Base-by-base conservation (phyloP, 495 filamentous ascomycete genomes). In the Penicillium pancosmium region DNA sequence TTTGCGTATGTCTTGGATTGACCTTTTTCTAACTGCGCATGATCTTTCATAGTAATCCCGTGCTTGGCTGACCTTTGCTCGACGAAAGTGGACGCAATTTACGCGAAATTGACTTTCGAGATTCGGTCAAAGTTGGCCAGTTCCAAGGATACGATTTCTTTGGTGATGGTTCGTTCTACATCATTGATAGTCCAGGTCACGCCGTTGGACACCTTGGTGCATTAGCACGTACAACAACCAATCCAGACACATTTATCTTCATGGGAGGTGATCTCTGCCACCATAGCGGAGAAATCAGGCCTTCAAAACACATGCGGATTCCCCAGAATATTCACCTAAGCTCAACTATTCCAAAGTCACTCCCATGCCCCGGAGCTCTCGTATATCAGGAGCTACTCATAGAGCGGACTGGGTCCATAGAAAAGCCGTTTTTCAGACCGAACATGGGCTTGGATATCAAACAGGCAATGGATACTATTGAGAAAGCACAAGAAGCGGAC, bases 201-300 rank as follows among this genome's bases (percentile, higher is more conserved):
- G 61, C 74, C 4, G 58, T 76, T 1, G 77, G 76, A 6, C 76
- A 80, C 65, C 33, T 80, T 1, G 68, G 67, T 52, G 77, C 54
- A 33, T 58, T 80, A 3, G 73, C 71, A 16, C 69, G 75, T 13
- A 76, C 73, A 13, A 78, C 72, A 0, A 41, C 56, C 2, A 56
- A 52, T 12, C 57, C 64, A 3, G 60, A 63, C 21, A 65, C 68
- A 4, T 76, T 73, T 44, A 59, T 76, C 1, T 68, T 86, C 11
- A 71, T 86, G 70, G 81, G 78, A 15, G 84, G 80, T 15, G 84
- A 86, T 57, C 67, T 73, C 5, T 75, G 78, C n/a, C 83, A 86
- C 19, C 79, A 84, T 60, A 63, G 70, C 5, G 84, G 81, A 13
- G 77, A 80, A 55, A 68, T 87, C 8, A 69, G 85, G 6, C 85